Base-by-base conservation (phyloP, 345 rosid species). In the Acer saccharum region DNA sequence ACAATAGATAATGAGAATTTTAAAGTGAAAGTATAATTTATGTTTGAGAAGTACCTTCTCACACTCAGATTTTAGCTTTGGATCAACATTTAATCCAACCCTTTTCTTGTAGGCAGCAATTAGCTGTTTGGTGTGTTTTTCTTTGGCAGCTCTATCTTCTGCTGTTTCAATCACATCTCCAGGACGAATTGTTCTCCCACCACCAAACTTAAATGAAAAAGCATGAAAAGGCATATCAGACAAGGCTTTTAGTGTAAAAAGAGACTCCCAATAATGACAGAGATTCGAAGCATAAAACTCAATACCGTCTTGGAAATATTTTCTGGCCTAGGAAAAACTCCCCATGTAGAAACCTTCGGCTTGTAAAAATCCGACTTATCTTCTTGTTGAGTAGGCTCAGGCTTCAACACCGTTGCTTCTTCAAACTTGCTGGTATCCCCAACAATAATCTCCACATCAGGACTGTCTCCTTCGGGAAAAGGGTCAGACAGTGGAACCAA, bases 271-370 rank as follows among this genome's bases (percentile, higher is more conserved):
- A 9, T 8, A 68, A 10, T 75, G 25, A 18, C 35, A 48, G 43
- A 62, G 64, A 68, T 61, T 13, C 32, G 1, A 57, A 66, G 44
- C 64, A 71, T 77, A 69, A 7, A 70, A 14, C 39, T 48, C 65
- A 9, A 44, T 74, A 93, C 98, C 83, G 91, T 85, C 79, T 87
- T 84, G 65, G 98, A 95, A 83, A 95, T 95, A 86, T 93, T 87
- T 83, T 85, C 90, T 10, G 98, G 98, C 69, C 98, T 87, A 11
- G 97, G 98, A 77, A 90, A 90, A 77, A 95, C 97, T 70, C 98
- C 98, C 98, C 98, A 95, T 3, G 98, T 87, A 3, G 98, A 91
- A 79, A 95, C 97, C 86, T 84, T 92, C 4, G 98, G 98, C 81
- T 90, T 90, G 81, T 95, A 93, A n/a, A 89, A 62, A 46, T 89